Conservation (phyloP, 2,329 filamentous ascomycete genomes). For the Raffaelea deltoideospora region DNA sequence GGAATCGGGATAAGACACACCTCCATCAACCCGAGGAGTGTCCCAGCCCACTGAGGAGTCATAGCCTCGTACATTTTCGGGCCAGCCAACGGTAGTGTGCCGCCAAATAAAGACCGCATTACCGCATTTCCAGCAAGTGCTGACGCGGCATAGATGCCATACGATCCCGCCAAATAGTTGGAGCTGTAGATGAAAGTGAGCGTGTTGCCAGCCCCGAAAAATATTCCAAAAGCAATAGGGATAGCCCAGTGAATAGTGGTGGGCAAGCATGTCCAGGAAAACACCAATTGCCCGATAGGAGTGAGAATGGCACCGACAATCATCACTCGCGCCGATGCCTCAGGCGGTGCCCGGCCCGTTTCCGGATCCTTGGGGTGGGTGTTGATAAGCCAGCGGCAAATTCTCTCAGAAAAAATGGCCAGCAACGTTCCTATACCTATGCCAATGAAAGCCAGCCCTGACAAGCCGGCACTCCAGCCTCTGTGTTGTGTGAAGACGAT, state of each 20-base stretch:
- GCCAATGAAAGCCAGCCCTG: conserved; percentile 66
- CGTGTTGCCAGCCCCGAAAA: conserved; percentile 61
- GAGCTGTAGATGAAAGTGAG: conserved; percentile 64
- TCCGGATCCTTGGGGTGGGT: conserved; percentile 56
- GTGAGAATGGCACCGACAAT: conserved; percentile 61
- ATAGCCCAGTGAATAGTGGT: conserved; percentile 63
- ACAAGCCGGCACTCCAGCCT: conserved; percentile 60
- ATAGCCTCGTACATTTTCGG: conserved; percentile 52
- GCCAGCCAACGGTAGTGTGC: conserved; percentile 55
- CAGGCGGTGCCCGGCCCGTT: conserved; percentile 59
- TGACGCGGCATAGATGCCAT: conserved; percentile 63
- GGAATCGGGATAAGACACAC: conserved; percentile 60
- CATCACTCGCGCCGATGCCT: conserved; percentile 69
- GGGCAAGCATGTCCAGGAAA: conserved; percentile 77
- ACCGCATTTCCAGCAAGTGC: conserved; percentile 65
- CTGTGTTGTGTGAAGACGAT: conserved; percentile 63
- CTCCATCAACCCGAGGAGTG: conserved; percentile 54
- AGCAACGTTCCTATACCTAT: conserved; percentile 49
- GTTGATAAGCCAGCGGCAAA: conserved; percentile 67
- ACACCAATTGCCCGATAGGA: conserved; percentile 68
- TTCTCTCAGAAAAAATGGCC: conserved; percentile 48
- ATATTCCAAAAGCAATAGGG: conserved; percentile 59
- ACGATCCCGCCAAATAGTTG: conserved; percentile 62
- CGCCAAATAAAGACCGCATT: conserved; percentile 52
- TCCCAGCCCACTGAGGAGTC: conserved; percentile 60